Percentiles rank a stretch among this genome's conserved stretches.
Evolutionary conservation across 345 rosid species (phyloP).

Genomic region (Syzygium oleosum): DNA sequence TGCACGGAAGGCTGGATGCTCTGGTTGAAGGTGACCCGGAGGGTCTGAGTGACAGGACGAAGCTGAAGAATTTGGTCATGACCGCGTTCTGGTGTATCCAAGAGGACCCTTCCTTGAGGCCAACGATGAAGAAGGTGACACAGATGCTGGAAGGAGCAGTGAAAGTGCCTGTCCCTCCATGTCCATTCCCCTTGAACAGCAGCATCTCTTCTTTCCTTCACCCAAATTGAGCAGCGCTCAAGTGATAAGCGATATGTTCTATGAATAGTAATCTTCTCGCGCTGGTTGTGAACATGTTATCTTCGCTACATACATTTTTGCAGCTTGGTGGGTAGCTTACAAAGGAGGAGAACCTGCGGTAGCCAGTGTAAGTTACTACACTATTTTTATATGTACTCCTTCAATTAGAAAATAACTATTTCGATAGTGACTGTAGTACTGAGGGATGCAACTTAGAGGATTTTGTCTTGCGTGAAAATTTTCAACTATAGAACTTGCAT

Average conservation of each 20-base stretch:
- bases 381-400: background rate
- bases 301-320: background rate
- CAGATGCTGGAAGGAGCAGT: conserved; percentile 41
- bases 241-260: background rate
- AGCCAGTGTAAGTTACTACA: background rate
- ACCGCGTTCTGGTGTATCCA: conserved; percentile 43
- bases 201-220: background rate
- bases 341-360: background rate
- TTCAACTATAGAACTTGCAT: background rate
- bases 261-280: background rate
- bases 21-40: conserved; percentile 14
- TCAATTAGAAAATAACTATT: background rate
- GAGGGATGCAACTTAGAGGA: background rate
- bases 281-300: background rate
- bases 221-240: background rate
- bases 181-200: background rate
- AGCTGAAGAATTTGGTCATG: conserved; percentile 5
- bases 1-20: conserved; percentile 14
- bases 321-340: background rate
- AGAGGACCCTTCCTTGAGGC: conserved; percentile 29
- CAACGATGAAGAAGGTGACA: conserved; percentile 33
- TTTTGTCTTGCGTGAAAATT: background rate
- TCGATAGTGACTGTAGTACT: background rate
- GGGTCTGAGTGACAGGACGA: conserved; percentile 1
- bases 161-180: conserved; percentile 18